Evolutionary conservation across 2,329 filamentous ascomycete species (phyloP), one percentile per base, ranked within the genome.

Genomic region (Rhexocercosporidium sp.): DNA sequence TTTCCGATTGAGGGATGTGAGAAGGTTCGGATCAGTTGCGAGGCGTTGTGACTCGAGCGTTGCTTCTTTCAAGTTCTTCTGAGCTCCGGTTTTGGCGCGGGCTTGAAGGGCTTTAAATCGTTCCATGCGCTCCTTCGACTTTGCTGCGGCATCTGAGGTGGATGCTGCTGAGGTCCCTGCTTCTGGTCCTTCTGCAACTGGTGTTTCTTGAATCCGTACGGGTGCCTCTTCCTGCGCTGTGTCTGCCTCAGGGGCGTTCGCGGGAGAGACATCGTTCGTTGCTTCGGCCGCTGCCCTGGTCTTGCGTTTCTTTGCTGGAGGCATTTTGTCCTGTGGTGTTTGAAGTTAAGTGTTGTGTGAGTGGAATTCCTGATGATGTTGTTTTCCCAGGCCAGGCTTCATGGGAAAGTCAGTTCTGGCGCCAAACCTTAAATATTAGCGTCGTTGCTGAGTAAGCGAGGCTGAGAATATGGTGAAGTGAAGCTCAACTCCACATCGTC

Each of bases 31-130:
- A 77, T 97, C 93, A 29, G 90, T 89, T 3, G 91, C 87, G 60
- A 94, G 84, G 49, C 93, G 90, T 76, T 94, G 91, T 18, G 92
- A 91, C 81, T 97, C 94, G 59, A 89, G 89, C 34, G 91, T 91
- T 8, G 93, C 93, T 78, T 94, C 94, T 77, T 93, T 91, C 70
- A 96, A 82, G 76, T 97, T 98, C 69, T 86, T 88, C 76, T 89
- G 84, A 1, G 89, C 86, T 0, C 90, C 92, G 66, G 85, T 83
- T 83, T 94, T 89, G 59, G 92, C 91, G 74, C 93, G 91, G 29
- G 92, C 92, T 80, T 96, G 90, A 18, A 97, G 88, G 3, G 92
- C 91, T 78, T 94, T 94, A 84, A 97, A 97, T 71, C 92, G 90
- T 59, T 92, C 92, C 79, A 89, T 83, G 65, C 93, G 88, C 64